Evolutionary conservation across 495 filamentous ascomycete species (phyloP).

Genomic region (Aspergillus coremiiformis): DNA sequence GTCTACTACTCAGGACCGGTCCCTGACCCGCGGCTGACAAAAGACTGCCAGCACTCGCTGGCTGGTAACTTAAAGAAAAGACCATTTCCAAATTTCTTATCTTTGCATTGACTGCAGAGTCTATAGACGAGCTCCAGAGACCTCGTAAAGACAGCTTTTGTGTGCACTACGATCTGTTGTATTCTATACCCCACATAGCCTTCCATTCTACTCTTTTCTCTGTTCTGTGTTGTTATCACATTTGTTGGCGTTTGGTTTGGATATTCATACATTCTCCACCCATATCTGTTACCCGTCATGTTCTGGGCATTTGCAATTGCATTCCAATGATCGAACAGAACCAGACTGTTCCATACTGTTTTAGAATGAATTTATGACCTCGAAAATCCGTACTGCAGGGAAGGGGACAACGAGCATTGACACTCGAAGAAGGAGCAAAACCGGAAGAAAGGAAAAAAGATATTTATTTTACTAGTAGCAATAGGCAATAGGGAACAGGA

Average conservation of each 20-base stretch:
- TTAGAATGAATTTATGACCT: not conserved
- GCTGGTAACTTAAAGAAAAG: not conserved
- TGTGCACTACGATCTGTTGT: slow-evolving; percentile 24
- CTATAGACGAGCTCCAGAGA: not conserved
- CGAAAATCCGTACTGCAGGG: not conserved
- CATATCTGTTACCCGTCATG: not conserved
- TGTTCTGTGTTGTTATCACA: not conserved
- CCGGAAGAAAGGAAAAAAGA: no score
- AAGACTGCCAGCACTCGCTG: not conserved
- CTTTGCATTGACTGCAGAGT: not conserved
- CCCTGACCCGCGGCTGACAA: not conserved
- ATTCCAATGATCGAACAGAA: slow-evolving; percentile 2
- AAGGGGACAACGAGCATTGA: not conserved
- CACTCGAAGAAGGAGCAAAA: no score
- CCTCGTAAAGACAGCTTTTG: not conserved
- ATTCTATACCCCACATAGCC: slow-evolving; percentile 21
- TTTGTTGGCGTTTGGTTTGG: slow-evolving; percentile 27
- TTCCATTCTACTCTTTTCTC: slow-evolving; percentile 34
- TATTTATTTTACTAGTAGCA: no score
- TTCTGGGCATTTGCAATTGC: not conserved
- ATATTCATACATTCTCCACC: slow-evolving; percentile 34
- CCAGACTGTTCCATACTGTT: slow-evolving; percentile 3
- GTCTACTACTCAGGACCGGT: not conserved
- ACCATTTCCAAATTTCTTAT: not conserved
- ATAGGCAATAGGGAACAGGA: no score